Evolutionary conservation across 2,329 filamentous ascomycete species (phyloP), one percentile per base, ranked within the genome.

Genomic region (Alternaria novae-zelandiae): DNA sequence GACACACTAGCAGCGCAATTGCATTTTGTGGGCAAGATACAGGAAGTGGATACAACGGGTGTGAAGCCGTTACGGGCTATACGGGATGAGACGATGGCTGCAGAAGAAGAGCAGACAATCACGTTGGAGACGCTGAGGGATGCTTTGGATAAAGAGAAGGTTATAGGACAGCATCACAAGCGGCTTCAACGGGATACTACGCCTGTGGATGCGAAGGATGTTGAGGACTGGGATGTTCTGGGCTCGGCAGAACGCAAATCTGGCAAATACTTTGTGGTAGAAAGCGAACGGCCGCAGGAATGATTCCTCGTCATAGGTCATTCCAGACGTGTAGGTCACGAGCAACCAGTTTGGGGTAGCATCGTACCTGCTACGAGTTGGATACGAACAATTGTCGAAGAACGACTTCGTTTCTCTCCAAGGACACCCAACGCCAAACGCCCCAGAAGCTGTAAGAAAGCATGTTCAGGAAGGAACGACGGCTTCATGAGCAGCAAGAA

Each of bases 1-100:
- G 77, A 86, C 21, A 94, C 90, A 1, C 86, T 99, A 2, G 86
- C 90, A 56, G 89, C 91, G 30, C 96, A 99, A 77, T 87, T 99
- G 0, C 90, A 91, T 74, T 99, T 99, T 75, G 94, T 98, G n/a
- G 89, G 88, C 65, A 88, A 93, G 66, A 89, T 98, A 20, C 94
- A 97, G 75, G 83, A 86, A 47, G 90, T 97, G 53, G 87, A 97
- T 78, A 94, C 93, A 0, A 81, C 84, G 0, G 89, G 86, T 4
- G 84, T 97, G 0, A 85, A 89, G 59, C 94, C 96, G 0, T 81
- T 99, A 46, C 86, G 88, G 54, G 90, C 90, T 47, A 90, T 98
- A 61, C 88, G 93, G 57, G 95, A 98, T 77, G 94, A 96, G 82
- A 92, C 91, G 2, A 71, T 75, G 3, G 79, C 80, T 12, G 88